These are phyloP conservation scores for Tuber umbilicatum DNA, from an alignment of 495 filamentous ascomycete species.

Conservation along the genomic window DNA sequence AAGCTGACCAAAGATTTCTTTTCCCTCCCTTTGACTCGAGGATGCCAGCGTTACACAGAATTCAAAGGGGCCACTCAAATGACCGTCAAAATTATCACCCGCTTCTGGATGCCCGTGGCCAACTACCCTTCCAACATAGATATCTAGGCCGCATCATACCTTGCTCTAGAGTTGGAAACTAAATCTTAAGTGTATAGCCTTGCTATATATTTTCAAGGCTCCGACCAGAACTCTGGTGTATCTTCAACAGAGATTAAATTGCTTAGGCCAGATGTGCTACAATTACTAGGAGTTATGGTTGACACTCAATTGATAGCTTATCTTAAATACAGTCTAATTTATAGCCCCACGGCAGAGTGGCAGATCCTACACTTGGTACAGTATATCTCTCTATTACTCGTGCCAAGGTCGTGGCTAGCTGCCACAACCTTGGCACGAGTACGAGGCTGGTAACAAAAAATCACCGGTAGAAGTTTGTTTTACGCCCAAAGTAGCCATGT, in stretches of 20 bases:
- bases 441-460: too few species aligned
- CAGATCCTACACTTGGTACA: not conserved
- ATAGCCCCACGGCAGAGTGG: not conserved
- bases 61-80: not conserved
- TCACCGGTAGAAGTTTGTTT: too few species aligned
- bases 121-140: not conserved
- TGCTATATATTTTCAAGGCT: not conserved
- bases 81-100: not conserved
- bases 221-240: not conserved
- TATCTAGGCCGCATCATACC: not conserved
- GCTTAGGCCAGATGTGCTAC: not conserved
- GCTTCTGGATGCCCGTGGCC: not conserved
- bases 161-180: not conserved
- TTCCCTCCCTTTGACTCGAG: not conserved
- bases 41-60: not conserved
- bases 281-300: not conserved
- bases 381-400: too few species aligned
- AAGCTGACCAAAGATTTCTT: too few species aligned
- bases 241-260: not conserved
- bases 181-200: not conserved
- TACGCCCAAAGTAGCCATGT: too few species aligned
- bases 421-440: too few species aligned
- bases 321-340: not conserved
- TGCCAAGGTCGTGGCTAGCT: too few species aligned
- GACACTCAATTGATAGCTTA: not conserved